Conservation (phyloP, 2,329 filamentous ascomycete species). For the Claviceps paspali region DNA sequence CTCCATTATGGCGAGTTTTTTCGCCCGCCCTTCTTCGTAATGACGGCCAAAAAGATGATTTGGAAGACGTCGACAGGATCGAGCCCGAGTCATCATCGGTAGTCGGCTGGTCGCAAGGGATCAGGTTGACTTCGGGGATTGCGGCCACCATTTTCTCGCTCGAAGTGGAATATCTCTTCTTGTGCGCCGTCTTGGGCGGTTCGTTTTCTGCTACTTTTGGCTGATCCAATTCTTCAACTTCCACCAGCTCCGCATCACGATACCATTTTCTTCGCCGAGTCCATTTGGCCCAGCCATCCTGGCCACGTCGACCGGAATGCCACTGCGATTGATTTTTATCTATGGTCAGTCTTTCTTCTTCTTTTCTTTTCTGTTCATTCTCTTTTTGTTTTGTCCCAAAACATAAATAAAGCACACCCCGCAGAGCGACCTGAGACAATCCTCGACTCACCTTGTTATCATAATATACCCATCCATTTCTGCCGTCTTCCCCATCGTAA, state of each 20-base stretch:
- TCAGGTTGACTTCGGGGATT: constrained; percentile 10
- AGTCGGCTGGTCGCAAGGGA: constrained; percentile 11
- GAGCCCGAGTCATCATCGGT: constrained; percentile 26
- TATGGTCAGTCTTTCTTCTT: too few species aligned
- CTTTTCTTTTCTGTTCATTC: too few species aligned
- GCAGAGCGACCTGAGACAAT: too few species aligned
- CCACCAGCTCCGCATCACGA: constrained; percentile 87
- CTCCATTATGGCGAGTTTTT: constrained; percentile 13
- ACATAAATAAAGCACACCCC: neutral
- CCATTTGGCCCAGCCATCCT: constrained; percentile 88
- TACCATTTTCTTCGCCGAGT: constrained; percentile 92
- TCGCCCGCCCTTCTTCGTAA: constrained; percentile 26
- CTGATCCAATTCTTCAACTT: constrained; percentile 32
- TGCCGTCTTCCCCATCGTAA: constrained; percentile 45
- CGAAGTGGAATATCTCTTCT: constrained; percentile 19
- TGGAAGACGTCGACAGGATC: constrained; percentile 32
- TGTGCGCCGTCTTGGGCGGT: constrained; percentile 7
- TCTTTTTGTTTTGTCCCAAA: too few species aligned
- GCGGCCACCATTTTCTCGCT: constrained; percentile 22
- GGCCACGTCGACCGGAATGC: constrained; percentile 70
- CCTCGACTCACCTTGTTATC: constrained; percentile 65
- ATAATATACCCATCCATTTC: constrained; percentile 88
- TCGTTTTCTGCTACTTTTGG: constrained; percentile 24
- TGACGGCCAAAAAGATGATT: constrained; percentile 27
- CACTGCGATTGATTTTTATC: too few species aligned